Evolutionary conservation across 768 basidiomycete genomes (phyloP).

Genomic region (Phanerodontia chrysosporium): DNA sequence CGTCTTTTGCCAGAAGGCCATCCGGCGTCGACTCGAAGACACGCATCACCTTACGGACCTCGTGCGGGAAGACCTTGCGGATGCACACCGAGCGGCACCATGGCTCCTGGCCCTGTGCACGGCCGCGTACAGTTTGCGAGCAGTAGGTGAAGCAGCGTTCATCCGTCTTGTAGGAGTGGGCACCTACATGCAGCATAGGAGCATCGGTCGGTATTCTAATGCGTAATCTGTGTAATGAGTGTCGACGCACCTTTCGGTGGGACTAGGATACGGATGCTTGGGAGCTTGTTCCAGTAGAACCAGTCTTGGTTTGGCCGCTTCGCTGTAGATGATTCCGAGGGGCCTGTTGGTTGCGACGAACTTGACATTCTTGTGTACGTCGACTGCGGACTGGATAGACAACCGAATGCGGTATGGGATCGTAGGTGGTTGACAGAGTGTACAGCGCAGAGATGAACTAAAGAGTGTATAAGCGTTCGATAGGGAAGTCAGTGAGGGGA

Average conservation of each 20-base stretch:
- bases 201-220: neutral
- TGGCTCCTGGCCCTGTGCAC: constrained; percentile 27
- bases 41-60: constrained; percentile 20
- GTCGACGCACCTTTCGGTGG: constrained; percentile 20
- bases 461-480: neutral
- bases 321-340: neutral
- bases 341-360: neutral
- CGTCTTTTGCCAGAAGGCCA: neutral
- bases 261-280: constrained; percentile 21
- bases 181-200: constrained; percentile 12
- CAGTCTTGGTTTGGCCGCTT: neutral
- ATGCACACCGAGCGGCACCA: constrained; percentile 33
- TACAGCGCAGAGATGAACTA: neutral
- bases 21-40: neutral
- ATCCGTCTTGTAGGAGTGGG: constrained; percentile 27
- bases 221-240: neutral
- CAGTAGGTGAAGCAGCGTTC: constrained; percentile 35
- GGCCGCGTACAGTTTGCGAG: constrained; percentile 28
- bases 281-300: constrained; percentile 17
- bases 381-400: neutral
- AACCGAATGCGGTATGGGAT: neutral
- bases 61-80: constrained; percentile 33
- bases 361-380: neutral
- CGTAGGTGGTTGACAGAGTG: neutral
- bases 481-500: neutral